Evolutionary conservation across 257 asterid genomes (phyloP).

Genomic region (Echites panduratus): DNA sequence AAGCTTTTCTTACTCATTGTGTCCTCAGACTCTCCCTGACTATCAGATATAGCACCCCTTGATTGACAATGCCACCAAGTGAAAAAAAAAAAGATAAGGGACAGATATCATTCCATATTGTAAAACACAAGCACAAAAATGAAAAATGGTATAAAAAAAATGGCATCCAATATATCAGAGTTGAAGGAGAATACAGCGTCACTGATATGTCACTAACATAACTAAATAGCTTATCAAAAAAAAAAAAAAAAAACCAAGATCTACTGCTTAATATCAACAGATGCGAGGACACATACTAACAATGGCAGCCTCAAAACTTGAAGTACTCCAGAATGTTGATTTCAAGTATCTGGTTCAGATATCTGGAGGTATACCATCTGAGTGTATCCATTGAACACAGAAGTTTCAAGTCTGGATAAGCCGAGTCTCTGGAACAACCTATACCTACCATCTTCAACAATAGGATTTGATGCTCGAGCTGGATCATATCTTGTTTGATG

Average conservation of each 20-base stretch:
- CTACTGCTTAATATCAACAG: conserved; percentile 4
- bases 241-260: not conserved
- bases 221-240: not conserved
- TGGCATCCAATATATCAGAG: not conserved
- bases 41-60: not conserved
- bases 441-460: conserved; percentile 82
- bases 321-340: not conserved
- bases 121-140: not conserved
- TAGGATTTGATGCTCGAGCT: conserved; percentile 70
- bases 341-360: conserved; percentile 38
- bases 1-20: too few species aligned
- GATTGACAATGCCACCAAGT: too few species aligned
- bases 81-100: not conserved
- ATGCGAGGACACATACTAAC: not conserved
- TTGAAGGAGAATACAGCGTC: not conserved
- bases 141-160: not conserved
- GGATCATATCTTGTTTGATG: conserved; percentile 97
- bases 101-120: not conserved
- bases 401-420: conserved; percentile 49
- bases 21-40: not conserved
- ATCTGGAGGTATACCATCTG: conserved; percentile 95
- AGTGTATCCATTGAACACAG: conserved; percentile 95
- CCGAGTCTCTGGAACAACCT: conserved; percentile 71
- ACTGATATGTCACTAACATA: not conserved
- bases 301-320: not conserved